A percentile compares a stretch with the other conserved stretches of the same genome.
phyloP scores from a whole-genome alignment of 768 basidiomycete genomes.

The Leccinum fibrillosum region DNA sequence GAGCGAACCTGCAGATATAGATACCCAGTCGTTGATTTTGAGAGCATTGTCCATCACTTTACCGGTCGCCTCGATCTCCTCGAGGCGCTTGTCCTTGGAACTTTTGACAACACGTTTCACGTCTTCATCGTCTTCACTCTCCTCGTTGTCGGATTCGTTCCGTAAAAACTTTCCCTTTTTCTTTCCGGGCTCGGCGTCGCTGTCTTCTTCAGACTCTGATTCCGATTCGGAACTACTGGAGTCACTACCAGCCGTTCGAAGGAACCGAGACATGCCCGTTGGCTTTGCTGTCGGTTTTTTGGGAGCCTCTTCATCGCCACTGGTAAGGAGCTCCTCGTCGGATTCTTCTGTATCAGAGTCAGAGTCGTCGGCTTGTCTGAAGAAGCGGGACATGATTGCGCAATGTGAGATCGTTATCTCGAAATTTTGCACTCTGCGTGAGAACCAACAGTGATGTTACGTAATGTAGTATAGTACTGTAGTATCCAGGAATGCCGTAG shows the following conservation, averaged over 20 bases:
- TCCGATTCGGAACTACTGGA: slow-evolving; percentile 55
- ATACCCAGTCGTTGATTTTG: slow-evolving; percentile 97
- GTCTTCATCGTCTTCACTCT: slow-evolving; percentile 67
- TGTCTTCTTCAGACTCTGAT: slow-evolving; percentile 51
- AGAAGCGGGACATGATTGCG: slow-evolving; percentile 77
- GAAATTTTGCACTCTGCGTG: slow-evolving; percentile 20
- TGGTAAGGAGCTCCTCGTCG: slow-evolving; percentile 72
- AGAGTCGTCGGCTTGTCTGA: slow-evolving; percentile 80
- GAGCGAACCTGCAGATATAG: slow-evolving; percentile 77
- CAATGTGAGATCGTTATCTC: slow-evolving; percentile 25
- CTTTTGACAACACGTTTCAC: slow-evolving; percentile 69
- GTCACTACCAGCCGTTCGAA: slow-evolving; percentile 61
- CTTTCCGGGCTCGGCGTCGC: slow-evolving; percentile 44
- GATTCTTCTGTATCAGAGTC: slow-evolving; percentile 71
- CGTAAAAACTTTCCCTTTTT: slow-evolving; percentile 41
- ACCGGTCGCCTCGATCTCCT: slow-evolving; percentile 92
- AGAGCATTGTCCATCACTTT: slow-evolving; percentile 91
- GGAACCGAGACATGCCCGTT: slow-evolving; percentile 68
- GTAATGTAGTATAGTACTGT: slow-evolving; percentile 5
- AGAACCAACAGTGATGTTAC: slow-evolving; percentile 16
- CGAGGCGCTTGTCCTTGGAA: slow-evolving; percentile 87
- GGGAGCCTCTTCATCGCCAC: slow-evolving; percentile 61
- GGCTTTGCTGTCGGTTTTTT: slow-evolving; percentile 34
- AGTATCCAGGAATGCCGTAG: not conserved
- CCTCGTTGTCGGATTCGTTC: slow-evolving; percentile 48